These are phyloP conservation scores for Aspergillus campestris DNA, from an alignment of 495 filamentous ascomycete species.

Conservation along the genomic window DNA sequence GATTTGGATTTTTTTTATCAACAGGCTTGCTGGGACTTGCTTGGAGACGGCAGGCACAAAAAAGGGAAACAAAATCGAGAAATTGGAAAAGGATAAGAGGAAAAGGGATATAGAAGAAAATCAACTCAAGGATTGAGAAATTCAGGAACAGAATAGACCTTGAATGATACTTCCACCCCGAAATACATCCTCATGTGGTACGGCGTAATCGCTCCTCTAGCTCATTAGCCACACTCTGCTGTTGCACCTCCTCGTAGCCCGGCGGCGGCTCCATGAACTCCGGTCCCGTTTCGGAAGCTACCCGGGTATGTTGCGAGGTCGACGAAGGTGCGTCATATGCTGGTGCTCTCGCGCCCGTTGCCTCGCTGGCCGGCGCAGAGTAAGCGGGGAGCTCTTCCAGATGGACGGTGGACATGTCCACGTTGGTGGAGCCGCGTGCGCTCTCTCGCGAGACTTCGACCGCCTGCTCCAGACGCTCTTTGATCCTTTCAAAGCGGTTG, in stretches of 20 bases:
- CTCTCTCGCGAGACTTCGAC: conserved; percentile 56
- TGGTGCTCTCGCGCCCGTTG: neutral
- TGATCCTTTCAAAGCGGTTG: conserved; percentile 71
- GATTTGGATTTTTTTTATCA: too few species aligned
- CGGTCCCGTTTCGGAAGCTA: conserved; percentile 11
- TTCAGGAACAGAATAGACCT: too few species aligned
- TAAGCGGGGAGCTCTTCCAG: conserved; percentile 85
- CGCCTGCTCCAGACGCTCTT: conserved; percentile 72
- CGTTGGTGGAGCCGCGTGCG: conserved; percentile 36
- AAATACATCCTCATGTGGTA: conserved; percentile 13
- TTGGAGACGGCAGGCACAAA: too few species aligned
- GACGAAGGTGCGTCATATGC: conserved; percentile 3
- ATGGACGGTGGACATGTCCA: conserved; percentile 52
- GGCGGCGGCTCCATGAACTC: conserved; percentile 77
- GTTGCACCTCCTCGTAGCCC: conserved; percentile 86
- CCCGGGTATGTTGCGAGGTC: conserved; percentile 7
- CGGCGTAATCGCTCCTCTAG: conserved; percentile 42
- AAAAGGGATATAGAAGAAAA: too few species aligned
- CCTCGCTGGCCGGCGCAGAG: conserved; percentile 25
- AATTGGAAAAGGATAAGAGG: too few species aligned
- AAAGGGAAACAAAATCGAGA: too few species aligned
- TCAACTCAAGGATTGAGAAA: too few species aligned
- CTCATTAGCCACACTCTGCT: conserved; percentile 60
- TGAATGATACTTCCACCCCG: too few species aligned
- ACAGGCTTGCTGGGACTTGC: too few species aligned